phyloP scores from a whole-genome alignment of 306 rosid genomes.

The Trifolium subterraneum region DNA sequence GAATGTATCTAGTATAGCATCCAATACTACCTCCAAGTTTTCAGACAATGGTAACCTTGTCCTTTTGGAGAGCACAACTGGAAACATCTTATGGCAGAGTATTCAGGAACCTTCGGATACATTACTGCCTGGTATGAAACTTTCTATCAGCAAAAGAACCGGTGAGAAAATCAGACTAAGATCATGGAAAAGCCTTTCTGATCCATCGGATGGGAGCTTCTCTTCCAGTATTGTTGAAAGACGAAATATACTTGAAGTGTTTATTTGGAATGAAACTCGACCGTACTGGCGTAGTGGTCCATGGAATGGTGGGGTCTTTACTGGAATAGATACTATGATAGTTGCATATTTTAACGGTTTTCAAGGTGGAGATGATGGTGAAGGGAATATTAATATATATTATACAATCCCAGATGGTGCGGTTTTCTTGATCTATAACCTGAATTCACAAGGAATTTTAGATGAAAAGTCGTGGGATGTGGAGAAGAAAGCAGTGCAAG shows the following conservation, averaged over 20 bases:
- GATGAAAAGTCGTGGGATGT: not conserved
- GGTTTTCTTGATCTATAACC: fast-evolving
- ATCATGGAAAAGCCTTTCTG: slow-evolving; percentile 45
- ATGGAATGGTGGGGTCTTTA: not conserved
- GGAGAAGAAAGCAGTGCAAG: slow-evolving; percentile 7
- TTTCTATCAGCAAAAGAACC: slow-evolving; percentile 6
- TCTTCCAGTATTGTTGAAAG: not conserved
- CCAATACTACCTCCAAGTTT: slow-evolving; percentile 37
- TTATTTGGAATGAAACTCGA: not conserved
- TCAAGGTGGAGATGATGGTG: not conserved
- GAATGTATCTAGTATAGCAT: slow-evolving; percentile 4
- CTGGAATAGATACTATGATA: not conserved
- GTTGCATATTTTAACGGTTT: not conserved
- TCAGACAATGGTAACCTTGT: slow-evolving; percentile 50
- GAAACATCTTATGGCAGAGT: slow-evolving; percentile 45
- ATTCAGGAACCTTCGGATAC: slow-evolving; percentile 43
- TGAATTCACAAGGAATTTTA: not conserved
- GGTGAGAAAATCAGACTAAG: slow-evolving; percentile 20
- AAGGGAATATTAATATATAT: not conserved
- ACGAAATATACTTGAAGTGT: not conserved
- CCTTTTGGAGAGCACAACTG: slow-evolving; percentile 14
- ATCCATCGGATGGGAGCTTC: slow-evolving; percentile 50
- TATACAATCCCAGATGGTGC: not conserved
- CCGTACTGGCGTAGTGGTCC: not conserved
- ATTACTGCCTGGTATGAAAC: slow-evolving; percentile 30